These are phyloP conservation scores for Kregervanrija delftensis DNA, from an alignment of 805 yeast genomes.

Conservation along the genomic window DNA sequence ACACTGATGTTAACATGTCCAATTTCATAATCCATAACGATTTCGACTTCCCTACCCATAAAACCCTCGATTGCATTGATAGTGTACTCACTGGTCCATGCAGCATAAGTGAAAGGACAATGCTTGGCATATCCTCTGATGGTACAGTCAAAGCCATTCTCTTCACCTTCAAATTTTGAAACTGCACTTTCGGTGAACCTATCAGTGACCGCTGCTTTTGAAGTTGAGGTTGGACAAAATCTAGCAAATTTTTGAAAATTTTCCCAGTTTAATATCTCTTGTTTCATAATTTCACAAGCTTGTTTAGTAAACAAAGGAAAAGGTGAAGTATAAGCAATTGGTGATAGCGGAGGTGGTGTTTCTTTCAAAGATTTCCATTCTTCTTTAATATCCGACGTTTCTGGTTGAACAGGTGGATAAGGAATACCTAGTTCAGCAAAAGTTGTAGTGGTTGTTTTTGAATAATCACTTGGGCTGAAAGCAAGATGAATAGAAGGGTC, in stretches of 20 bases:
- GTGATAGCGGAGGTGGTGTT: no score
- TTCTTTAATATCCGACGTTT: no score
- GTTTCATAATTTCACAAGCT: slow-evolving; percentile 52
- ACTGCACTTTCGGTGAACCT: no score
- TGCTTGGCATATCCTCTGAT: slow-evolving; percentile 45
- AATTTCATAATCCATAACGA: slow-evolving; percentile 52
- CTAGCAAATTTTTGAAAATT: slow-evolving; percentile 40
- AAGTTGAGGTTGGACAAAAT: slow-evolving; percentile 30
- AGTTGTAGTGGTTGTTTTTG: no score
- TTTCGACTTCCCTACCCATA: slow-evolving; percentile 53
- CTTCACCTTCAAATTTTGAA: no score
- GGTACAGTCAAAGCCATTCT: slow-evolving; percentile 37
- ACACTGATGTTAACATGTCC: slow-evolving; percentile 47
- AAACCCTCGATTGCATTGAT: slow-evolving; percentile 45
- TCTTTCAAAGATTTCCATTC: no score
- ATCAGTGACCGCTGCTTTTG: no score
- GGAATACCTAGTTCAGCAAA: no score
- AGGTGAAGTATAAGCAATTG: slow-evolving; percentile 50
- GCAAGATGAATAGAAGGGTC: no score
- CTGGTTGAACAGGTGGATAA: no score
- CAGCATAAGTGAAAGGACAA: slow-evolving; percentile 46
- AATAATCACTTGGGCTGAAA: no score
- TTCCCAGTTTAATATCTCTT: slow-evolving; percentile 44
- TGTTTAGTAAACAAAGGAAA: slow-evolving; percentile 57
- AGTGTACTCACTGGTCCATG: slow-evolving; percentile 56